Evolutionary conservation across 352 stramenopile genomes (phyloP).

Genomic region (Pythium myriotylum): DNA sequence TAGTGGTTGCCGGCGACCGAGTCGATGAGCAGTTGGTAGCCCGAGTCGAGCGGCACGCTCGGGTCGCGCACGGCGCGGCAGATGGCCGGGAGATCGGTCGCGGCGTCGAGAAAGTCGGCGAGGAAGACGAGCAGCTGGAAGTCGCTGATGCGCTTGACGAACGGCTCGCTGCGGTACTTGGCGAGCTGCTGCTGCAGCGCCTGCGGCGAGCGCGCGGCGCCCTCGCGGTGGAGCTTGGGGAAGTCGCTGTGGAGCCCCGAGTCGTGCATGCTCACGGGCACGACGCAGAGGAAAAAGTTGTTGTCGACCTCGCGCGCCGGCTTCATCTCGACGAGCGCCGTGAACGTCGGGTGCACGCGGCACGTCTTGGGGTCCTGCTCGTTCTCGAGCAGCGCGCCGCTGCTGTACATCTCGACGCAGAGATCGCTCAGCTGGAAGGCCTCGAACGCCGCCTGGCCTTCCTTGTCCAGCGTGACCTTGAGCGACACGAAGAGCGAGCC

Average conservation of each 20-base stretch:
- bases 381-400: constrained; percentile 91
- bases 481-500: constrained; percentile 96
- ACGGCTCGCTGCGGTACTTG: constrained; percentile 57
- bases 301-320: constrained; percentile 91
- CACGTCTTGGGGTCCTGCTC: constrained; percentile 90
- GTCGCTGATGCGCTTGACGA: constrained; percentile 93
- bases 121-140: constrained; percentile 97
- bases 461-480: constrained; percentile 93
- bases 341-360: constrained; percentile 96
- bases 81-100: constrained; percentile 93
- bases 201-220: constrained; percentile 76
- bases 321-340: constrained; percentile 97
- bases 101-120: constrained; percentile 90
- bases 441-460: constrained; percentile 95
- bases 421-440: constrained; percentile 97
- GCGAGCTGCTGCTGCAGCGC: constrained; percentile 94
- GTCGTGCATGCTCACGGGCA: constrained; percentile 95
- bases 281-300: constrained; percentile 97
- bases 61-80: constrained; percentile 91
- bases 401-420: constrained; percentile 98
- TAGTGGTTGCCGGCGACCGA: constrained; percentile 89
- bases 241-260: constrained; percentile 93
- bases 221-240: constrained; percentile 92
- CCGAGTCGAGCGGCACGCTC: constrained; percentile 90
- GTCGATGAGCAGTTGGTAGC: constrained; percentile 95